Evolutionary conservation across 2,329 filamentous ascomycete genomes (phyloP).

Genomic region (Scolecobasidium constrictum): DNA sequence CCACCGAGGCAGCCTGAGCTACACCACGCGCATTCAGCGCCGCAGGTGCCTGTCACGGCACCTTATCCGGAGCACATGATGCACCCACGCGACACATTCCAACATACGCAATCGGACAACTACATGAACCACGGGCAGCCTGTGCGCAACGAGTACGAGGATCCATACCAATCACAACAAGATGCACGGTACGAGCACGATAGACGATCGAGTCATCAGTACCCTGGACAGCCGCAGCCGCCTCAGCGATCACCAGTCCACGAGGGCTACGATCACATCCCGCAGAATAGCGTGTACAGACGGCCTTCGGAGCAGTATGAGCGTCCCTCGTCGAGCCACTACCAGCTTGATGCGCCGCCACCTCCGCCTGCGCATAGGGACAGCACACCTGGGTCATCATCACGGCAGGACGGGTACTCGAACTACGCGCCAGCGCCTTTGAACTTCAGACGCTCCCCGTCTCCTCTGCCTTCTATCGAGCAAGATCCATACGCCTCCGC

Average conservation of each 20-base stretch:
- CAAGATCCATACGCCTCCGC: constrained; percentile 14
- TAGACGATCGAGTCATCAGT: not conserved
- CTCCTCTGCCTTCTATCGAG: not conserved
- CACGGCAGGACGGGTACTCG: constrained; percentile 10
- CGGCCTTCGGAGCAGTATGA: not conserved
- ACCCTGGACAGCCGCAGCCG: not conserved
- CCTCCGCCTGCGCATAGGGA: constrained; percentile 28
- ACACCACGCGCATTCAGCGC: constrained; percentile 7
- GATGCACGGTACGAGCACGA: not conserved
- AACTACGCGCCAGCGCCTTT: constrained; percentile 22
- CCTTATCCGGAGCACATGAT: not conserved
- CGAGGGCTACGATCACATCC: not conserved
- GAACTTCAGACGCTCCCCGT: not conserved
- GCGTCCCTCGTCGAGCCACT: not conserved
- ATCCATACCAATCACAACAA: not conserved
- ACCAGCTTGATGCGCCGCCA: constrained; percentile 11
- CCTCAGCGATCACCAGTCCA: not conserved
- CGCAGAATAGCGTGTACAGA: not conserved
- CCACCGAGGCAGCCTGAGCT: not conserved
- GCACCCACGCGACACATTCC: not conserved
- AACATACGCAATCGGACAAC: constrained; percentile 7
- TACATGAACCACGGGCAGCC: constrained; percentile 6
- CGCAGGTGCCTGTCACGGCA: not conserved
- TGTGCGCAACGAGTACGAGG: constrained; percentile 1
- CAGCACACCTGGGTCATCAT: constrained; percentile 19